Evolutionary conservation across 78 protist species (phyloP).

Genomic region (Protostelium mycophagum): DNA sequence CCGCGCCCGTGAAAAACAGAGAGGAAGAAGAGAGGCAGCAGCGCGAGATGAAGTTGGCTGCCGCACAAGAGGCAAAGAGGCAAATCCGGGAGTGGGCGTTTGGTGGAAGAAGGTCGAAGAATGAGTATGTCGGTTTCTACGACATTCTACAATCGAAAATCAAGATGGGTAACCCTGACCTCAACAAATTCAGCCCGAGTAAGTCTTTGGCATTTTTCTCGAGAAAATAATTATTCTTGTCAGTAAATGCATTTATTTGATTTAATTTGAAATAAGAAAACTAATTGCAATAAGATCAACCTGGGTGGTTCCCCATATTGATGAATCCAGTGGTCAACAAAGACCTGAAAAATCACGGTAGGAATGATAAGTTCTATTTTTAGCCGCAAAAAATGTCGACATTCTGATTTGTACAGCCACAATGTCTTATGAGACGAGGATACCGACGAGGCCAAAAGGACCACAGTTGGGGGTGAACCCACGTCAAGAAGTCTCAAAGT

Average conservation of each 20-base stretch:
- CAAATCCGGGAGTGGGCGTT: neutral
- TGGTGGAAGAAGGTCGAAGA: neutral
- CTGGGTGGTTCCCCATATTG: neutral
- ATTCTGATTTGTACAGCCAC: no score
- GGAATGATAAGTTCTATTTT: neutral
- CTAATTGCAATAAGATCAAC: no score
- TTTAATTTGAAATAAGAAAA: no score
- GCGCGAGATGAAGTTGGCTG: neutral
- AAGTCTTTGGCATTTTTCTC: neutral
- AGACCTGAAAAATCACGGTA: neutral
- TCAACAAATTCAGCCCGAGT: neutral
- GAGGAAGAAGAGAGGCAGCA: neutral
- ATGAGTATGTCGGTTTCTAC: neutral
- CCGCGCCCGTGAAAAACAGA: neutral
- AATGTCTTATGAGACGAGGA: neutral
- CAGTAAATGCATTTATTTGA: no score
- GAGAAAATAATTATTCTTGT: neutral
- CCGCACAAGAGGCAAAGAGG: neutral
- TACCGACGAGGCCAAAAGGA: neutral
- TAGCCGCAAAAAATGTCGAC: neutral
- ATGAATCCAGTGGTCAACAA: neutral
- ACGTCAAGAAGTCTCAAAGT: no score
- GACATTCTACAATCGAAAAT: neutral
- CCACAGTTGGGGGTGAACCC: neutral
- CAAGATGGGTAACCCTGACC: neutral